These are phyloP conservation scores for Epichloe aotearoae DNA, from an alignment of 2,329 filamentous ascomycete species.

Conservation along the genomic window DNA sequence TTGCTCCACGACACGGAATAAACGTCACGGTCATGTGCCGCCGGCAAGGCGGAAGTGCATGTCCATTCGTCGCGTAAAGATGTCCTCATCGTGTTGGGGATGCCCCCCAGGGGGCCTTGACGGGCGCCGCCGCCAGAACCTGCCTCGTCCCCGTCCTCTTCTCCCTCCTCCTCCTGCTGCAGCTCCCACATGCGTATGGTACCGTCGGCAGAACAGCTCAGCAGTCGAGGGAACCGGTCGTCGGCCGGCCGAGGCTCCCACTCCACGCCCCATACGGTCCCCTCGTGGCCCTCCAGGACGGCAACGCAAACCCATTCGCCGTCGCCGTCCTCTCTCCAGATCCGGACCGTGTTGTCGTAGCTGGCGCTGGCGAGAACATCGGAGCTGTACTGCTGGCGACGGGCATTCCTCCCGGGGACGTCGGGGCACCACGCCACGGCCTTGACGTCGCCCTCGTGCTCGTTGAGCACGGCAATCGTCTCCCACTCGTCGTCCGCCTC, in stretches of 20 bases:
- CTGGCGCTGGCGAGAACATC: slow-evolving; percentile 80
- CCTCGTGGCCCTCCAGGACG: slow-evolving; percentile 64
- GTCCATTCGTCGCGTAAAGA: slow-evolving; percentile 71
- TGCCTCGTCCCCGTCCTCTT: slow-evolving; percentile 21
- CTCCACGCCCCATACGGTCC: slow-evolving; percentile 83
- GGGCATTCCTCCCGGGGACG: slow-evolving; percentile 33
- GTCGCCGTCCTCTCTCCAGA: slow-evolving; percentile 84
- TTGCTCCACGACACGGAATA: slow-evolving; percentile 81
- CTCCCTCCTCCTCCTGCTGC: slow-evolving; percentile 33
- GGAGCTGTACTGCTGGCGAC: slow-evolving; percentile 36
- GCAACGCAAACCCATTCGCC: slow-evolving; percentile 85
- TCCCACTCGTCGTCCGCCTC: slow-evolving; percentile 91
- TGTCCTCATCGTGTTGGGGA: slow-evolving; percentile 83
- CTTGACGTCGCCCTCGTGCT: slow-evolving; percentile 93
- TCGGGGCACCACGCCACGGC: slow-evolving; percentile 83
- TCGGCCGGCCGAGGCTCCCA: slow-evolving; percentile 41
- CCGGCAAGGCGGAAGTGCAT: slow-evolving; percentile 63
- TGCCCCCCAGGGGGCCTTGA: slow-evolving; percentile 35
- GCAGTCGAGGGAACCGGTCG: slow-evolving; percentile 44
- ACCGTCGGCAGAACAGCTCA: slow-evolving; percentile 76
- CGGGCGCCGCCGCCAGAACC: slow-evolving; percentile 18
- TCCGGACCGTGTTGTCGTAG: slow-evolving; percentile 81
- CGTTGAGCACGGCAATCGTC: slow-evolving; percentile 85
- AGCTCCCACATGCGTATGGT: slow-evolving; percentile 71
- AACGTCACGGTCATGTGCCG: slow-evolving; percentile 63